Evolutionary conservation across 2,329 filamentous ascomycete species (phyloP), one percentile per base, ranked within the genome.

Genomic region (Curvularia spicifera): DNA sequence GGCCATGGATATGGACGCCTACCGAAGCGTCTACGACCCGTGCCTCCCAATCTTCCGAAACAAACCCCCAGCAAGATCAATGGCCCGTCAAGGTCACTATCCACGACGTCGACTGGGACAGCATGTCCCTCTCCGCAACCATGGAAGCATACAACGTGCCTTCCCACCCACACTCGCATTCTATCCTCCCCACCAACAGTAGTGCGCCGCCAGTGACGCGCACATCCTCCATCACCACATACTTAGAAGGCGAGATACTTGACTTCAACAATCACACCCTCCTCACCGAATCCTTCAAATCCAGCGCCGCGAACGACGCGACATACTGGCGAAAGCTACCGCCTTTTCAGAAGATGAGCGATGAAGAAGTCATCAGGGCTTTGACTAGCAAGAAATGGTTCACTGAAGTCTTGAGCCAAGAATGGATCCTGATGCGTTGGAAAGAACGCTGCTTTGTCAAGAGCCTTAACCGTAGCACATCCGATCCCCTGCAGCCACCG

Each of bases 131-230:
- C 18, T 84, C 85, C 22, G 87, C 87, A 4, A 89, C 86, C 7
- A 90, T 90, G 87, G 86, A 89, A 74, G 87, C 87, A 4, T 89
- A 87, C 76, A 87, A 89, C 65, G 87, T 89, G 12, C 87, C 87
- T 2, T 81, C 79, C 31, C 78, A 81, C 56, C 70, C 73, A 1
- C 71, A 74, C 48, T 61, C 68, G 8, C 68, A 71, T 46, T 61
- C 73, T 61, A 40, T 75, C 46, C 60, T 70, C 68, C 55, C 37
- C 51, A 63, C 53, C 52, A 65, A 59, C 24, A 43, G 26, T 8
- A 29, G 53, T 13, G 20, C 61, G 3, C 56, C 57, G 6, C 64
- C 67, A 3, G 67, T 64, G 59, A 71, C 70, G 5, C 74, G 68
- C 67, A 79, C 72, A 58, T 79, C 71, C 63, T 79, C 72, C 8